Evolutionary conservation across 768 basidiomycete species (phyloP).

Genomic region (Russula compacta): DNA sequence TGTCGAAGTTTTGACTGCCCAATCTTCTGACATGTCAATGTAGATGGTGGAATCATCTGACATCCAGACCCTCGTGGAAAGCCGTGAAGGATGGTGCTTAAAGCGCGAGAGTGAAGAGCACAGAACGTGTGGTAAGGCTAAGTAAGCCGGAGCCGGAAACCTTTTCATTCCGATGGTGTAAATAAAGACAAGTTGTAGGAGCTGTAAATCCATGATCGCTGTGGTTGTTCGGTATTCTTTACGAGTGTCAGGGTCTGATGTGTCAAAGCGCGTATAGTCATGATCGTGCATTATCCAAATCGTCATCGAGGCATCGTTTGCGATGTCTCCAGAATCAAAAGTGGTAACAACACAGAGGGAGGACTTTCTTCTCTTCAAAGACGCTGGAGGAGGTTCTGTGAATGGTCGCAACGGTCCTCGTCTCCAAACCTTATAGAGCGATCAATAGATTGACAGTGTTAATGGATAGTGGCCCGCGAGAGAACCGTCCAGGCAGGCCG

Average conservation of each 20-base stretch:
- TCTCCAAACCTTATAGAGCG: too few species aligned
- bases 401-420: too few species aligned
- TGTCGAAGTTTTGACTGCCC: not conserved
- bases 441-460: too few species aligned
- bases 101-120: not conserved
- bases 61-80: constrained; percentile 4
- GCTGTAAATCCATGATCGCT: not conserved
- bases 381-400: too few species aligned
- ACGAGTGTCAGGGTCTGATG: not conserved
- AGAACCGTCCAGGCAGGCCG: too few species aligned
- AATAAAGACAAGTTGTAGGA: not conserved
- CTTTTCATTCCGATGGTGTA: not conserved
- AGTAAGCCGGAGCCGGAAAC: not conserved
- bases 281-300: too few species aligned
- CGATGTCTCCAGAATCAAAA: too few species aligned
- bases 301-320: too few species aligned
- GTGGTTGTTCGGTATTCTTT: not conserved
- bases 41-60: constrained; percentile 14
- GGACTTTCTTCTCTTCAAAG: too few species aligned
- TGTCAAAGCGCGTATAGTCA: not conserved
- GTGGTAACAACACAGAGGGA: too few species aligned
- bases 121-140: too few species aligned
- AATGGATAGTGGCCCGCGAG: too few species aligned
- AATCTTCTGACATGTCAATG: not conserved
- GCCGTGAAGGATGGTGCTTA: constrained; percentile 6